Evolutionary conservation across 768 basidiomycete species (phyloP).

Genomic region (Boletus pseudo-olivaceus): DNA sequence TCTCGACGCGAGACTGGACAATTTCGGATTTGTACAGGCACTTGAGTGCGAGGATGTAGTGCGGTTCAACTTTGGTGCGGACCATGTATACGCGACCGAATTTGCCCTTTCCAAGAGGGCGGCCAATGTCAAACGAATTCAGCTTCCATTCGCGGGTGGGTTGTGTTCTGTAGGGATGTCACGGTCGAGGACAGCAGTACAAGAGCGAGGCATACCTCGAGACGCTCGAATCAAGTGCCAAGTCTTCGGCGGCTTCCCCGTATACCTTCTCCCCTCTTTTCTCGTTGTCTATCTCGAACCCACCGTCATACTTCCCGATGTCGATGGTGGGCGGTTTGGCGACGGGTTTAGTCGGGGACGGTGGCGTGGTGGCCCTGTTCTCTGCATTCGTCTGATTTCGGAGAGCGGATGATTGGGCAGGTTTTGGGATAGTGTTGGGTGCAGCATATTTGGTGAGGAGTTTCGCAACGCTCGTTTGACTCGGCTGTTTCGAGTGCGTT

Average conservation of each 20-base stretch:
- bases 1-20: constrained; percentile 87
- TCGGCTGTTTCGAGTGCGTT: constrained; percentile 49
- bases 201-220: constrained; percentile 47
- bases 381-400: constrained; percentile 36
- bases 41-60: constrained; percentile 95
- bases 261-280: constrained; percentile 70
- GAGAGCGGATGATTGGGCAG: constrained; percentile 39
- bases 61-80: constrained; percentile 81
- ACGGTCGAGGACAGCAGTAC: background rate
- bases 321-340: constrained; percentile 43
- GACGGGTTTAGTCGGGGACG: constrained; percentile 17
- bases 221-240: constrained; percentile 82
- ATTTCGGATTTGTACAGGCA: constrained; percentile 97
- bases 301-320: constrained; percentile 94
- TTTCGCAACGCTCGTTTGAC: constrained; percentile 62
- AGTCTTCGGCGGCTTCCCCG: constrained; percentile 73
- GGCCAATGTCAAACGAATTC: constrained; percentile 87
- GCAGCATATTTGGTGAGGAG: constrained; percentile 72
- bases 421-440: constrained; percentile 44
- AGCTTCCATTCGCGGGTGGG: constrained; percentile 86
- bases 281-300: constrained; percentile 86
- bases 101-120: constrained; percentile 97
- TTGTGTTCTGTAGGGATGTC: constrained; percentile 41
- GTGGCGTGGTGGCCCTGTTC: constrained; percentile 27
- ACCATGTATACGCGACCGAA: constrained; percentile 99